Conservation (phyloP, 2,329 filamentous ascomycete genomes). For the Penicillium verrucosum region DNA sequence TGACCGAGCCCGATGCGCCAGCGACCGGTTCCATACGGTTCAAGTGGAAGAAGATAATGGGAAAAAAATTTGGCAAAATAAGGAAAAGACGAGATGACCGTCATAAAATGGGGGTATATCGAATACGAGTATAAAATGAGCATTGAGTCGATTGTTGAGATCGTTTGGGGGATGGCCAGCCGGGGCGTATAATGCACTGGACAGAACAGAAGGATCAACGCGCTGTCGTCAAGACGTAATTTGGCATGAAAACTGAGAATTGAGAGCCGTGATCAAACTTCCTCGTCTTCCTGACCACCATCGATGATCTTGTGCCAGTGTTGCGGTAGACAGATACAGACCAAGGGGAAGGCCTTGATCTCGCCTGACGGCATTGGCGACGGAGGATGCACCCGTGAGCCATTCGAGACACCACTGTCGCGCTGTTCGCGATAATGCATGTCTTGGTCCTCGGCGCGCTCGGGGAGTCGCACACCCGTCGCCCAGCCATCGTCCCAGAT, state of each 20-base stretch:
- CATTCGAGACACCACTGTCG: slow-evolving; percentile 89
- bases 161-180: slow-evolving; percentile 12
- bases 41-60: slow-evolving; percentile 9
- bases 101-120: slow-evolving; percentile 34
- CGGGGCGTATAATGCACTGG: slow-evolving; percentile 11
- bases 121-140: slow-evolving; percentile 23
- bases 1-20: slow-evolving; percentile 20
- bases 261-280: slow-evolving; percentile 20
- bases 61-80: slow-evolving; percentile 6
- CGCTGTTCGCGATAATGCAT: slow-evolving; percentile 70
- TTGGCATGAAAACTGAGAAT: slow-evolving; percentile 25
- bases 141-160: not conserved
- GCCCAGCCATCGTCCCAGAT: slow-evolving; percentile 99
- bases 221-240: slow-evolving; percentile 41
- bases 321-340: slow-evolving; percentile 91
- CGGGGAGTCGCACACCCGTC: slow-evolving; percentile 78
- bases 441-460: slow-evolving; percentile 87
- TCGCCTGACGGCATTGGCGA: slow-evolving; percentile 70
- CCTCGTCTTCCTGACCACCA: slow-evolving; percentile 56
- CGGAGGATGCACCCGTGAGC: slow-evolving; percentile 58
- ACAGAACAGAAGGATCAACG: slow-evolving; percentile 22
- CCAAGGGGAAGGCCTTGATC: slow-evolving; percentile 95
- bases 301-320: slow-evolving; percentile 98
- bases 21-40: slow-evolving; percentile 19
- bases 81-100: slow-evolving; percentile 21